These are phyloP conservation scores for Plasmodium berghei DNA, from an alignment of 169 alveolate genomes.

Conservation along the genomic window DNA sequence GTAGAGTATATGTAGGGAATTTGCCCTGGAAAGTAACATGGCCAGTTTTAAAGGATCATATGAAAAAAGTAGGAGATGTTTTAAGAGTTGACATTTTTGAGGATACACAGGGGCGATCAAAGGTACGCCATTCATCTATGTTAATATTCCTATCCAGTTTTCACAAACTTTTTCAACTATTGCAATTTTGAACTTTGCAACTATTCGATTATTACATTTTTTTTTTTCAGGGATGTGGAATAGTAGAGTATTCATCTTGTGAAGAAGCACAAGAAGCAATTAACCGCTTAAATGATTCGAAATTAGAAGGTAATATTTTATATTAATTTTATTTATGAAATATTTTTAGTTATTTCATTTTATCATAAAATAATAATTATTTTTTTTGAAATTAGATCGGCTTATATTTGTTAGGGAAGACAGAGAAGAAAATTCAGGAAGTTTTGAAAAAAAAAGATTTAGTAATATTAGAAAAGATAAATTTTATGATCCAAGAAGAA, in stretches of 20 bases:
- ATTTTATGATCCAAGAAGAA: constrained; percentile 31
- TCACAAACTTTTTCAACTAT: no score
- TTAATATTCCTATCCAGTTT: no score
- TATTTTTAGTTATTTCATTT: no score
- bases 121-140: constrained; percentile 65
- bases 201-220: not conserved
- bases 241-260: constrained; percentile 87
- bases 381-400: constrained; percentile 80
- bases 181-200: no score
- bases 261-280: constrained; percentile 89
- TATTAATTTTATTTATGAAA: no score
- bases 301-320: constrained; percentile 31
- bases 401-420: constrained; percentile 90
- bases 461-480: constrained; percentile 46
- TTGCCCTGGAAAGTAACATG: constrained; percentile 93
- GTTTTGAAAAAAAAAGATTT: constrained; percentile 28
- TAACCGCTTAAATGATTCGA: constrained; percentile 84
- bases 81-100: constrained; percentile 92
- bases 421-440: constrained; percentile 81
- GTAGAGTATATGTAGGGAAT: constrained; percentile 93
- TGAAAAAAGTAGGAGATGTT: constrained; percentile 93
- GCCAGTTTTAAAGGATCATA: constrained; percentile 92
- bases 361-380: no score
- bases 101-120: constrained; percentile 91
- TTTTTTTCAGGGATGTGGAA: constrained; percentile 85